Base-by-base conservation (phyloP, 768 basidiomycete genomes). In the Tricholoma sp. region DNA sequence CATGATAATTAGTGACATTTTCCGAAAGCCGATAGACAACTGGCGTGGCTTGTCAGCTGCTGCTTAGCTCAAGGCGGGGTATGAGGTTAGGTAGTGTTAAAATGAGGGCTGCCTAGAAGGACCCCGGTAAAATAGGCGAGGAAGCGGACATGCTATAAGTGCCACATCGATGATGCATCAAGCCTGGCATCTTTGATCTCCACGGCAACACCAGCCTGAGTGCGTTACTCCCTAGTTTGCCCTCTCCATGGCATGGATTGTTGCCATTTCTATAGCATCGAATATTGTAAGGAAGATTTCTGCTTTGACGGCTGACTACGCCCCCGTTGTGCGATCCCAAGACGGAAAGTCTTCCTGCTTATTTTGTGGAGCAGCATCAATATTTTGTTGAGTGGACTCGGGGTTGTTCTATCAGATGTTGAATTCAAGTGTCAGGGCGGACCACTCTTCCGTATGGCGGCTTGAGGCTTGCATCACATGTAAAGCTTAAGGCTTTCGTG, bases 121-220 rank as follows among this genome's bases (percentile, higher is more conserved):
- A n/a, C n/a, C n/a, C n/a, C n/a, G n/a, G n/a, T n/a, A n/a, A n/a
- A n/a, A n/a, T n/a, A n/a, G n/a, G n/a, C n/a, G n/a, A n/a, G n/a
- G n/a, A n/a, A n/a, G n/a, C n/a, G n/a, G n/a, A n/a, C n/a, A n/a
- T n/a, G n/a, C n/a, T n/a, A n/a, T n/a, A n/a, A n/a, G n/a, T n/a
- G n/a, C n/a, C n/a, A n/a, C n/a, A n/a, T n/a, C n/a, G n/a, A n/a
- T n/a, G n/a, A n/a, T n/a, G n/a, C n/a, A n/a, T n/a, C n/a, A n/a
- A n/a, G n/a, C n/a, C n/a, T n/a, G n/a, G n/a, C n/a, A 84, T 85
- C 49, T 75, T 84, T 35, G 84, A 85, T 63, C 66, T 86, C 21
- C 81, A 83, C 58, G 78, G 79, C 2, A 71, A 72, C n/a, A 84
- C 83, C 7, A 77, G 81, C n/a, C n/a, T n/a, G n/a, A n/a, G n/a